Evolutionary conservation across 2,329 filamentous ascomycete genomes (phyloP).

Genomic region (Beauveria bassiana): DNA sequence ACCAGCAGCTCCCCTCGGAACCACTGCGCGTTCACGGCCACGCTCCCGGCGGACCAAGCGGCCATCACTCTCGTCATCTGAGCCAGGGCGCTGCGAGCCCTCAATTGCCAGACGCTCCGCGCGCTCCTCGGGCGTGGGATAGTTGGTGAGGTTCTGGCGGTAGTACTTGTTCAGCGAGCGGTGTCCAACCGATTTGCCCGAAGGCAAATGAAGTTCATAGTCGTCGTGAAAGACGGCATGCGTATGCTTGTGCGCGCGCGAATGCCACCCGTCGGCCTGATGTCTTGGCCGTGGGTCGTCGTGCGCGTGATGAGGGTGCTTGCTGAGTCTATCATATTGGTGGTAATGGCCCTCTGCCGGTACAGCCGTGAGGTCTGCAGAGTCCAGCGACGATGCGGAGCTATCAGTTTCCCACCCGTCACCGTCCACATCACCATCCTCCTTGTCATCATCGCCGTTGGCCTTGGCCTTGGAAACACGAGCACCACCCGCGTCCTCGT

Average conservation of each 20-base stretch:
- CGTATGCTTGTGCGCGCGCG: conserved; percentile 66
- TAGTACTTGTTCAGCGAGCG: conserved; percentile 82
- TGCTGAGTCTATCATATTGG: conserved; percentile 63
- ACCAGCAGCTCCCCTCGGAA: conserved; percentile 64
- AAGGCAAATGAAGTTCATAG: conserved; percentile 86
- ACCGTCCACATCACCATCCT: conserved; percentile 49
- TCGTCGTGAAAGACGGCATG: conserved; percentile 84
- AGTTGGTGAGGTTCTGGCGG: conserved; percentile 82
- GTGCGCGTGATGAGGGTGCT: conserved; percentile 69
- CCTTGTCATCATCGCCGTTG: conserved; percentile 36
- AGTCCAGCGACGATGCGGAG: conserved; percentile 80
- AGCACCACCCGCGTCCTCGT: conserved; percentile 56
- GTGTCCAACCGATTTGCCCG: conserved; percentile 83
- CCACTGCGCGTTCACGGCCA: conserved; percentile 44
- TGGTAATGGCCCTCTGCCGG: conserved; percentile 65
- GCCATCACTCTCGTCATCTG: conserved; percentile 29
- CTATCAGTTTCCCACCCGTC: conserved; percentile 96
- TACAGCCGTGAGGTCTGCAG: conserved; percentile 72
- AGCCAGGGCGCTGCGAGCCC: conserved; percentile 20
- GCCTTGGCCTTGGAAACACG: conserved; percentile 45
- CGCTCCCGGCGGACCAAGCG: conserved; percentile 28
- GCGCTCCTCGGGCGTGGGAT: conserved; percentile 73
- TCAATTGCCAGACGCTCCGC: conserved; percentile 59
- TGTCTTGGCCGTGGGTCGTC: conserved; percentile 64
- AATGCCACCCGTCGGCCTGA: conserved; percentile 71